Base-by-base conservation (phyloP, 495 filamentous ascomycete genomes). In the Jackrogersella minutella region DNA sequence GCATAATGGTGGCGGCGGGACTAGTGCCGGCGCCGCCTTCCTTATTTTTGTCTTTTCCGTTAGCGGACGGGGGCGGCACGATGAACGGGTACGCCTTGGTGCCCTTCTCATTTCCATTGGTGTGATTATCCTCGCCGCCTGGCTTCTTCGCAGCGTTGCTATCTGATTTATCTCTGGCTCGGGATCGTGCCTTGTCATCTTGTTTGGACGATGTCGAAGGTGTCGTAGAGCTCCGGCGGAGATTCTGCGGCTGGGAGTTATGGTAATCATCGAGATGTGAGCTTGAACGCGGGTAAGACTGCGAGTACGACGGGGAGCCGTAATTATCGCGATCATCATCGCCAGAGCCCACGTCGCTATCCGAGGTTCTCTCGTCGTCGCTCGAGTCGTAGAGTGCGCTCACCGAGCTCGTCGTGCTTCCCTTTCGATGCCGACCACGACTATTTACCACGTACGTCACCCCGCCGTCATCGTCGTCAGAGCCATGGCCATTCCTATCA, bases 1-100 rank as follows among this genome's bases (percentile, higher is more conserved):
- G 81, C 51, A 64, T 72, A 0, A 77, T 72, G 0, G 78, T 80
- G 37, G 72, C 76, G 5, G 76, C 60, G 2, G 80, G 79, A 2
- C 78, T 80, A 5, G 53, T 40, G 30, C 59, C 60, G 24, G 58
- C 43, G n/a, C 63, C 43, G 1, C 41, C 28, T 16, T 63, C 56
- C 33, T 59, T 62, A 21, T 14, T 40, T 13, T 53, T 59, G n/a
- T 74, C 73, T 16, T 73, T 74, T 31, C 62, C 62, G 52, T 52
- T 73, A 0, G 39, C 2, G 0, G 70, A 61, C 1, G 80, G 79
- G 13, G 79, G 72, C 4, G 77, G 74, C 9, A 83, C 80, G 49
- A 82, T 80, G 58, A 77, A 62, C 7, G 80, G 81, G 55, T 78
- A 75, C 2, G 44, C 40, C 14, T 74, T 70, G 16, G 62, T 64